Conservation (phyloP, 2,329 filamentous ascomycete species). For the Helotiales sp. region DNA sequence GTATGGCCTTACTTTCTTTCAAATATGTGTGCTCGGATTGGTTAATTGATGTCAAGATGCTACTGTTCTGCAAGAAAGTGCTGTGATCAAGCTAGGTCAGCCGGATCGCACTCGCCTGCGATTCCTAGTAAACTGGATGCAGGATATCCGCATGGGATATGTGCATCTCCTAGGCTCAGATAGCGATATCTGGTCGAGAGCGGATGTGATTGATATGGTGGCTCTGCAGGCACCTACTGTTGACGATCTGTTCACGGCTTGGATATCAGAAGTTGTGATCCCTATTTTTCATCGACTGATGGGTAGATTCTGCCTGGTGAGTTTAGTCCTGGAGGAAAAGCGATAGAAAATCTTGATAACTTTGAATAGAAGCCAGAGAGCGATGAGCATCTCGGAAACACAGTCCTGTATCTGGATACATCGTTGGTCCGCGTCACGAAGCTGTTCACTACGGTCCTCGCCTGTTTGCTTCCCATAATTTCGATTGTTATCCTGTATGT, state of each 20-base stretch:
- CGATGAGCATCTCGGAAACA: slow-evolving; percentile 3
- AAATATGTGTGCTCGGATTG: too few species aligned
- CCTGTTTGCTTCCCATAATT: slow-evolving; percentile 5
- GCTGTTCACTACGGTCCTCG: slow-evolving; percentile 2
- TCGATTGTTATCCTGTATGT: slow-evolving; percentile 1
- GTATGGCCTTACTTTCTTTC: too few species aligned
- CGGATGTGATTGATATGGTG: slow-evolving; percentile 5
- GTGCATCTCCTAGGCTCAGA: slow-evolving; percentile 12
- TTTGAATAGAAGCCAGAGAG: background rate
- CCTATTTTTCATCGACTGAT: background rate
- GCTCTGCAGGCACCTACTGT: background rate
- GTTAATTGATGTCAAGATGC: too few species aligned
- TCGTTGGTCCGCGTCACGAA: background rate
- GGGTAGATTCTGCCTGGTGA: slow-evolving; percentile 2
- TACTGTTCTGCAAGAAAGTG: background rate
- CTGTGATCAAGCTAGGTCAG: background rate
- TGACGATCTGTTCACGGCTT: slow-evolving; percentile 7
- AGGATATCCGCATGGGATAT: slow-evolving; percentile 10
- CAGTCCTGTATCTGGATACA: slow-evolving; percentile 1
- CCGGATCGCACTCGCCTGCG: background rate
- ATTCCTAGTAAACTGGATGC: slow-evolving; percentile 12
- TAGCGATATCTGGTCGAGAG: slow-evolving; percentile 9
- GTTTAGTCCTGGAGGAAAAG: too few species aligned
- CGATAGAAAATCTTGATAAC: too few species aligned
- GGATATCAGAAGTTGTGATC: background rate